Percentiles rank a stretch among this genome's conserved stretches.
These are phyloP conservation scores for Pythium graminicola DNA, from an alignment of 352 stramenopile species.

Conservation along the genomic window DNA sequence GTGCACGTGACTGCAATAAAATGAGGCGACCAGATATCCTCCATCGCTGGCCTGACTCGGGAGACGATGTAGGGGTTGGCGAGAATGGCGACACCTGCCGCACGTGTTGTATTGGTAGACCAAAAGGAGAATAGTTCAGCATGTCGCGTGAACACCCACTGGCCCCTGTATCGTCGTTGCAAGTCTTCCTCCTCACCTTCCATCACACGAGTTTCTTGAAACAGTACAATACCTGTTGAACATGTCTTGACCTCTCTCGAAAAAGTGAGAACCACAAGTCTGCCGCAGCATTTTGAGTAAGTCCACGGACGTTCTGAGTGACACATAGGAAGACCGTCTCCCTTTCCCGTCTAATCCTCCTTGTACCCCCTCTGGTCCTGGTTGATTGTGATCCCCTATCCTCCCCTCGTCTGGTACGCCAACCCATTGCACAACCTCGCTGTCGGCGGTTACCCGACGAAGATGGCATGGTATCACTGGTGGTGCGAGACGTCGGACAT, in stretches of 20 bases:
- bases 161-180: background rate
- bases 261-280: background rate
- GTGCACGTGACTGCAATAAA: background rate
- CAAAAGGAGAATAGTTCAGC: background rate
- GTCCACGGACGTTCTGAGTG: background rate
- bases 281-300: background rate
- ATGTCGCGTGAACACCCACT: background rate
- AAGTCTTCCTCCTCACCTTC: background rate
- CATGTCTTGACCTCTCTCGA: background rate
- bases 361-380: too few relatives aligned
- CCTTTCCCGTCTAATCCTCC: too few relatives aligned
- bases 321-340: too few relatives aligned
- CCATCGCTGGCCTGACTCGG: background rate
- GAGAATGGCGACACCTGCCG: background rate
- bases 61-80: background rate
- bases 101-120: background rate
- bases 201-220: slow-evolving; percentile 1
- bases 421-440: too few relatives aligned
- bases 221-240: background rate
- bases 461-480: too few relatives aligned
- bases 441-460: too few relatives aligned
- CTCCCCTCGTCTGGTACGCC: too few relatives aligned
- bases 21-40: background rate
- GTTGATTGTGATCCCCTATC: too few relatives aligned
- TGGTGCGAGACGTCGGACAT: too few relatives aligned